Evolutionary conservation across 495 filamentous ascomycete genomes (phyloP), one percentile per base, ranked within the genome.

Genomic region (Hypoxylon subgilvum): DNA sequence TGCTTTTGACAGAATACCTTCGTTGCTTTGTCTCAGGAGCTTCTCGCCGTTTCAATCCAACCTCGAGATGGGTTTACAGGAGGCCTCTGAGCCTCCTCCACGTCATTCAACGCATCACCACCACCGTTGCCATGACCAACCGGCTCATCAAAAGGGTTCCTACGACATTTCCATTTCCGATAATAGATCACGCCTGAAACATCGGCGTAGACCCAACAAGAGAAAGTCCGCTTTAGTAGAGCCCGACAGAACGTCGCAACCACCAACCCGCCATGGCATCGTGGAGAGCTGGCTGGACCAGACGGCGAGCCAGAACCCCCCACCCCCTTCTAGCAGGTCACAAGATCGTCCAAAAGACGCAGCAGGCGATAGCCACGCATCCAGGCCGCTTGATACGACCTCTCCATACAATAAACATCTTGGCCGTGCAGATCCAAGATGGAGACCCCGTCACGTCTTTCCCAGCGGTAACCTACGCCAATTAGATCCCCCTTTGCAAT

Each of bases 251-350:
- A 23, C 32, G 25, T 48, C 48, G 39, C 57, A 63, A 23, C 32
- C 50, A 14, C 57, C 50, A n/a, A 41, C 31, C 35, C 55, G 57
- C 54, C 49, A 61, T 60, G 57, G 52, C 48, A 45, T 65, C 41
- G 55, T 76, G 12, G 62, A 73, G 45, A 65, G 63, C 52, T 78
- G 75, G 75, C 32, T 78, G 53, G 63, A 60, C 16, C 56, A 62
- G 17, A 65, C 69, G 46, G 48, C 65, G 51, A 47, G 59, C 27
- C 66, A 57, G 21, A 61, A 32, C 18, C 53, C 45, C 12, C 57
- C 48, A 42, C 47, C 52, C 18, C 30, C 35, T 48, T 55, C 45
- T 35, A 28, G 30, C 31, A 59, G 44, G 32, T 54, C 57, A 13
- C 52, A 41, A 45, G 41, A 36, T 42, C 40, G 31, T 51, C 49